Evolutionary conservation across 179 eudicot species (phyloP), one percentile per base, ranked within the genome.

Genomic region (Beta corolliflora): DNA sequence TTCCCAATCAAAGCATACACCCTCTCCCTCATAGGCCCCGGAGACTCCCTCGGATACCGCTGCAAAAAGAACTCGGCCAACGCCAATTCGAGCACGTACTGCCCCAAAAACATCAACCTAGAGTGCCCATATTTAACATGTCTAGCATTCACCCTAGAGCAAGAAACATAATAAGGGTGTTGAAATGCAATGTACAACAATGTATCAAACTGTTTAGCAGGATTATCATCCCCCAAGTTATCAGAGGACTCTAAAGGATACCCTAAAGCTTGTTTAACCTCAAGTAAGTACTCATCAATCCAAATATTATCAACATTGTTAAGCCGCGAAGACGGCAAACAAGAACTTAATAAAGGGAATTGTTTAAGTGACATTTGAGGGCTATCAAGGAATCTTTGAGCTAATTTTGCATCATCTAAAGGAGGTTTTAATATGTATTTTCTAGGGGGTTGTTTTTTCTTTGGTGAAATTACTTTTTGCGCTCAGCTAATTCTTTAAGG

Each of bases 11-110:
- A 88, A 21, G 81, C 97, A 92, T 73, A 96, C 50, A 94, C 98
- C 75, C 99, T 89, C 78, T 96, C 99, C 85, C 99, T 93, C 98
- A 96, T 94, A 0, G 99, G 99, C 9, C 98, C 99, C 0, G 99
- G 99, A 0, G 94, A 86, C 84, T 96, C 99, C 91, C 99, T 89
- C 6, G 99, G 99, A 79, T 96, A 94, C 77, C 99, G 77, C 88
- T 93, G 98, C 92, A 97, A 83, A 85, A 94, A 94, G 64, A 94
- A 91, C 95, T 97, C 99, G 19, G 92, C 89, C 72, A 97, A 55
- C 0, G 90, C 98, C 89, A 92, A 63, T 64, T 97, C 99, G 61
- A 97, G 88, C 79, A 94, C 99, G 84, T 88, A 97, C 79, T 93
- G 88, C 55, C 99, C 99, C 86, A 97, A 85, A 69, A 97, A 93